Conservation (phyloP, 1,139 yeast species). For the Magnusiomyces magnusii region DNA sequence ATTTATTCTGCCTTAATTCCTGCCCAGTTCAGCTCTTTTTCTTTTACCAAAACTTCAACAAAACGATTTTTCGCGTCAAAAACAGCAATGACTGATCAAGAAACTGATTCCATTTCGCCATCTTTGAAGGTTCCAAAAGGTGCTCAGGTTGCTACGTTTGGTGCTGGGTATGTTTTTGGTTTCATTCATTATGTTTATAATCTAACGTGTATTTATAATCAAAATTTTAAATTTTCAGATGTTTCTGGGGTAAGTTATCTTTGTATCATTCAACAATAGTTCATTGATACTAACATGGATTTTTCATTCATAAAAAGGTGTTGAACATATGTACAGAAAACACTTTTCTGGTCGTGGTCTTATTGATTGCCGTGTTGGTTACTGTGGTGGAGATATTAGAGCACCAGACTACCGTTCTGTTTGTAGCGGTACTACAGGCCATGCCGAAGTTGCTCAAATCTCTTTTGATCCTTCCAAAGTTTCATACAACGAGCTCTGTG, state of each 20-base stretch:
- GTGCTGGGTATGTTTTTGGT: slow-evolving; percentile 4
- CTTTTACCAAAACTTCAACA: neutral
- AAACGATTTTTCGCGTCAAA: no score
- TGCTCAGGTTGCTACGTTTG: slow-evolving; percentile 3
- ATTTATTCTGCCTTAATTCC: neutral
- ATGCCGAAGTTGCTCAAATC: slow-evolving; percentile 68
- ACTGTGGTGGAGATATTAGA: slow-evolving; percentile 61
- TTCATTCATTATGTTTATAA: no score
- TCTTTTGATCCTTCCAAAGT: slow-evolving; percentile 66
- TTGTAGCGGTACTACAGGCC: slow-evolving; percentile 59
- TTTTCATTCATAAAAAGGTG: slow-evolving; percentile 94
- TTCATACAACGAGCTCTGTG: slow-evolving; percentile 53
- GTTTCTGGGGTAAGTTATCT: neutral
- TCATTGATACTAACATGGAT: neutral
- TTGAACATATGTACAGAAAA: slow-evolving; percentile 72
- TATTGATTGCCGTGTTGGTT: slow-evolving; percentile 76
- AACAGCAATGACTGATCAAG: neutral
- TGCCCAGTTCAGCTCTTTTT: neutral
- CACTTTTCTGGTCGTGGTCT: slow-evolving; percentile 54
- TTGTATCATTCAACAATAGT: neutral
- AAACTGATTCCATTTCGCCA: neutral
- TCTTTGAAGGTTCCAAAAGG: neutral
- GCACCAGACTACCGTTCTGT: slow-evolving; percentile 66
- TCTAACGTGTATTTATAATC: no score
- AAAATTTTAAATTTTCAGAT: neutral